Base-by-base conservation (phyloP, 2,329 filamentous ascomycete species). In the Trichoderma sp. region DNA sequence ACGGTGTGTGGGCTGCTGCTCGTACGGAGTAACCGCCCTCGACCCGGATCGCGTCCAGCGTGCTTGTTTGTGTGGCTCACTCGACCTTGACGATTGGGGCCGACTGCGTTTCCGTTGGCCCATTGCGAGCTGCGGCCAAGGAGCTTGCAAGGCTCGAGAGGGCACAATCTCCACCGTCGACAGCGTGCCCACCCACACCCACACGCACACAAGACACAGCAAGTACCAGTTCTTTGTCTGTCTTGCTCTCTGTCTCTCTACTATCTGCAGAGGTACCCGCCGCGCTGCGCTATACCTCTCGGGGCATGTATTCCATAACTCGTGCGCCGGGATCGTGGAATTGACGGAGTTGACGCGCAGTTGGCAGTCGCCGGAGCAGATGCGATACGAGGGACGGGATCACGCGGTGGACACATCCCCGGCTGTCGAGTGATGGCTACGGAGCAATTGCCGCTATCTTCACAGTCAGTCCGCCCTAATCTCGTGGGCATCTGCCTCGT, bases 141-240 rank as follows among this genome's bases (percentile, higher is more conserved):
- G 12, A 39, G 34, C 34, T 39, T 39, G 56, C 19, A n/a, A 47
- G 14, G 45, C 19, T 59, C 43, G 17, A 59, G 24, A 26, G 47
- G 44, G 19, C 44, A 48, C 12, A 34, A 39, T 30, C 56, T 63
- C 52, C 61, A 64, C 44, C 61, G 17, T 30, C 28, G 52, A 50
- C 51, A 34, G 12, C 28, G 51, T 57, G 55, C 34, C 62, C 62
- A 64, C 62, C 21, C 62, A 59, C 62, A 64, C 62, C n/a, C 62
- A 58, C 62, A 21, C 62, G 34, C 21, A 24, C 21, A 24, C 21
- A 3, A 2, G 21, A n/a, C 62, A 58, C 54, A 41, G 5, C 12
- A 39, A 39, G 12, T 39, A 39, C 12, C 2, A 14, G 12, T 39
- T 39, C 12, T 14, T 39, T 39, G 34, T 39, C 12, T 39, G 34